Percentiles rank a stretch among this genome's conserved stretches.
These are phyloP conservation scores for Suhomyces pyralidae DNA, from an alignment of 805 yeast genomes.

Conservation along the genomic window DNA sequence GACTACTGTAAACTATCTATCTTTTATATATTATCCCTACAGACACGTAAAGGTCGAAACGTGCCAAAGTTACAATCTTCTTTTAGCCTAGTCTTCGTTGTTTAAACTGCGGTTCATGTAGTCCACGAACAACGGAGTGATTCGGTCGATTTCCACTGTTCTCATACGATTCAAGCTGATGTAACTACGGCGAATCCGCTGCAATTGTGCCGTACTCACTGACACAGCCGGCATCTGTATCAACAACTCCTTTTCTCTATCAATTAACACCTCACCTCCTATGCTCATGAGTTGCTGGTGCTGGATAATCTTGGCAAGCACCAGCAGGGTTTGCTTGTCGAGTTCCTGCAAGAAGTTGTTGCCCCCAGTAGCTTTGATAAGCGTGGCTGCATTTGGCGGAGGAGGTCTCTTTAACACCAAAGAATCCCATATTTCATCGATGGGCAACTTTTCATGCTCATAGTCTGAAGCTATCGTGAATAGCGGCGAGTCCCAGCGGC, in stretches of 20 bases:
- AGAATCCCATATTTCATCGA: conserved; percentile 66
- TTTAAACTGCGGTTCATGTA: conserved; percentile 65
- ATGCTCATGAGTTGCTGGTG: conserved; percentile 52
- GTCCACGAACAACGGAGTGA: conserved; percentile 71
- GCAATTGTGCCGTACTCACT: conserved; percentile 73
- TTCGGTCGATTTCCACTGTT: conserved; percentile 65
- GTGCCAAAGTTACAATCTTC: too few relatives aligned
- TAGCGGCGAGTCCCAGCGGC: conserved; percentile 93
- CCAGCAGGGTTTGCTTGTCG: conserved; percentile 66
- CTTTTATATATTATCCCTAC: neutral
- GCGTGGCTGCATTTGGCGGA: conserved; percentile 82
- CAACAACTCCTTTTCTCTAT: conserved; percentile 39
- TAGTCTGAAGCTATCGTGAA: conserved; percentile 60
- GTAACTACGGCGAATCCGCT: conserved; percentile 79
- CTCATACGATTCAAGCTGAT: conserved; percentile 79
- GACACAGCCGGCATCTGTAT: conserved; percentile 62
- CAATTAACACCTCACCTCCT: conserved; percentile 51
- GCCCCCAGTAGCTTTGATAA: conserved; percentile 74
- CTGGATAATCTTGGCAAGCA: conserved; percentile 60
- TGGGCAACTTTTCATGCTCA: conserved; percentile 50
- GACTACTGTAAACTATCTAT: neutral
- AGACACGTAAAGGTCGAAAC: too few relatives aligned
- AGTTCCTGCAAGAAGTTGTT: conserved; percentile 74
- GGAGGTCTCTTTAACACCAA: conserved; percentile 59
- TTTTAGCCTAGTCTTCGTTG: conserved; percentile 15